A percentile compares a stretch with the other conserved stretches of the same genome.
Conservation (phyloP, 2,329 filamentous ascomycete species). For the Fusarium neocosmosporiellum region DNA sequence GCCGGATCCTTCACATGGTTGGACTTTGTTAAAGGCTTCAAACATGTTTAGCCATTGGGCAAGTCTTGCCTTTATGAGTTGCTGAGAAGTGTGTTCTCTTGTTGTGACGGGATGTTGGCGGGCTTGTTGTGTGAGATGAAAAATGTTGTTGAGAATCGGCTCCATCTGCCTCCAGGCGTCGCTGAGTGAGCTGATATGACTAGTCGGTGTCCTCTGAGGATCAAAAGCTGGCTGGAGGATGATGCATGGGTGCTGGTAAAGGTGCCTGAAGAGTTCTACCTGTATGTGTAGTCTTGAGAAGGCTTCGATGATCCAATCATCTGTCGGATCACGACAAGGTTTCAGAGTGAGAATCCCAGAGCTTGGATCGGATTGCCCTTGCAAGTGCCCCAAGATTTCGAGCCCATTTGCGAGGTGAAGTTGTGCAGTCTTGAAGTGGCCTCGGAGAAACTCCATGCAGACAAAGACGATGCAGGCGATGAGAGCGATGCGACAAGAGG, state of each 20-base stretch:
- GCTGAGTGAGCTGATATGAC: conserved; percentile 23
- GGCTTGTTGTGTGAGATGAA: conserved; percentile 28
- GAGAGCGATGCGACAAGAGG: conserved; percentile 51
- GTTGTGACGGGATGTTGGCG: conserved; percentile 9
- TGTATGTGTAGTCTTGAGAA: conserved; percentile 50
- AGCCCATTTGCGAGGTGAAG: conserved; percentile 33
- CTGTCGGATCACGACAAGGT: conserved; percentile 43
- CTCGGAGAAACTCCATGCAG: conserved; percentile 32
- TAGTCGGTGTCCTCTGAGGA: background rate
- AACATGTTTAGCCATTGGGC: conserved; percentile 40
- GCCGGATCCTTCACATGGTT: conserved; percentile 23
- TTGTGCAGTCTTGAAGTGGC: conserved; percentile 34
- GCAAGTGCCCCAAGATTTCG: conserved; percentile 50
- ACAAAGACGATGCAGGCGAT: conserved; percentile 43
- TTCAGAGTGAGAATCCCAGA: conserved; percentile 19
- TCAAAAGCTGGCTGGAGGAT: conserved; percentile 10
- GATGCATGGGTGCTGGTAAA: conserved; percentile 26
- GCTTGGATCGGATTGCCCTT: conserved; percentile 49
- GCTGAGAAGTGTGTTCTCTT: conserved; percentile 11
- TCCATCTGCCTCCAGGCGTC: conserved; percentile 35
- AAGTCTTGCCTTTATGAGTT: conserved; percentile 30
- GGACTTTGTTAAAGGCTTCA: conserved; percentile 32
- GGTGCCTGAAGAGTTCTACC: conserved; percentile 38
- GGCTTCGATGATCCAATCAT: conserved; percentile 57
- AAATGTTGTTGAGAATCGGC: conserved; percentile 36